A percentile compares a stretch with the other conserved stretches of the same genome.
Evolutionary conservation across 371 early-diverging fungal species (phyloP).

Genomic region (Mucor irregularis): DNA sequence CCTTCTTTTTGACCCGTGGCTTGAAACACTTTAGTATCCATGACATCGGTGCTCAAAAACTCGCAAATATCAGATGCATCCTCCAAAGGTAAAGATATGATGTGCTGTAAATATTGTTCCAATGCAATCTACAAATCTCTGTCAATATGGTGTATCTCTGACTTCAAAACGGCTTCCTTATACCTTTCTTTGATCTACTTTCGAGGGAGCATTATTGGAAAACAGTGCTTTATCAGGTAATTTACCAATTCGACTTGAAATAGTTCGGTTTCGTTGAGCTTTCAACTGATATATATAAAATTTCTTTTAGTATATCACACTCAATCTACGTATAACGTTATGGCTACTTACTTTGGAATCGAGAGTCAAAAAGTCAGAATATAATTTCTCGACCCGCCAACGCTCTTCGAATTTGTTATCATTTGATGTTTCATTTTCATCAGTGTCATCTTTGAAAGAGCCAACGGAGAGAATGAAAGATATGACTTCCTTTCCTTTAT

Average conservation of each 20-base stretch:
- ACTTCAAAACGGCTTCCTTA: no score
- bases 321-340: background rate
- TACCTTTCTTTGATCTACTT: conserved; percentile 74
- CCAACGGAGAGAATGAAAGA: conserved; percentile 59
- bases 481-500: conserved; percentile 77
- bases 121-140: conserved; percentile 70
- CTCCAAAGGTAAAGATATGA: conserved; percentile 58
- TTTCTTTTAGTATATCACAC: background rate
- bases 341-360: conserved; percentile 64
- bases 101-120: conserved; percentile 76
- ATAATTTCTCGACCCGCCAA: conserved; percentile 86
- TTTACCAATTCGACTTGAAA: conserved; percentile 62
- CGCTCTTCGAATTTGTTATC: conserved; percentile 45
- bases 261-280: conserved; percentile 43
- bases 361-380: conserved; percentile 80
- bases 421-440: conserved; percentile 16
- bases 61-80: conserved; percentile 72
- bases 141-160: no score
- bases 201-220: conserved; percentile 69
- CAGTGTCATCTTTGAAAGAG: conserved; percentile 7
- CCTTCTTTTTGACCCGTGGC: conserved; percentile 67
- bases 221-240: conserved; percentile 85
- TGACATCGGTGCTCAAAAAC: conserved; percentile 73
- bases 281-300: conserved; percentile 57
- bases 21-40: conserved; percentile 40